A percentile compares a stretch with the other conserved stretches of the same genome.
Evolutionary conservation across 2,329 filamentous ascomycete genomes (phyloP).

Genomic region (Emericellopsis atlantica): DNA sequence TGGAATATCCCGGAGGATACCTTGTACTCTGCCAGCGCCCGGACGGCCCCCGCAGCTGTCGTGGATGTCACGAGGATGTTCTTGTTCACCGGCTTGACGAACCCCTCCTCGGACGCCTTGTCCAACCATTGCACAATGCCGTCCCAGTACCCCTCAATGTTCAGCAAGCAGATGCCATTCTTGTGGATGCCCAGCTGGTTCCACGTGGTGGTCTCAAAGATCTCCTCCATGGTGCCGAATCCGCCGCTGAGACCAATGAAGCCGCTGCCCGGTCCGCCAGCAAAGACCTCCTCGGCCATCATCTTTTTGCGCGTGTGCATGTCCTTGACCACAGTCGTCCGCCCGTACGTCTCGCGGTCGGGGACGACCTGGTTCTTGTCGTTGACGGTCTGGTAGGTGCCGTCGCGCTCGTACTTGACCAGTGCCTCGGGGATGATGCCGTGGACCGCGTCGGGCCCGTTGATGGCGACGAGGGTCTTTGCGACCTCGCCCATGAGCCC

Average conservation of each 20-base stretch:
- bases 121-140: slow-evolving; percentile 73
- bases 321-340: slow-evolving; percentile 78
- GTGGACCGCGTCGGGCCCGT: slow-evolving; percentile 72
- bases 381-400: slow-evolving; percentile 33
- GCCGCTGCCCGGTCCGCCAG: slow-evolving; percentile 68
- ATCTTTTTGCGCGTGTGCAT: slow-evolving; percentile 95
- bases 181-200: slow-evolving; percentile 92
- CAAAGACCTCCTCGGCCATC: slow-evolving; percentile 82
- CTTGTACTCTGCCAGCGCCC: slow-evolving; percentile 60
- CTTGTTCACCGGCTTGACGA: slow-evolving; percentile 58
- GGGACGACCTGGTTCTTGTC: slow-evolving; percentile 43
- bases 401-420: slow-evolving; percentile 63
- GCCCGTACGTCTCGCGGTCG: slow-evolving; percentile 57
- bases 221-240: slow-evolving; percentile 91
- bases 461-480: slow-evolving; percentile 70
- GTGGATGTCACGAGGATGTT: slow-evolving; percentile 69
- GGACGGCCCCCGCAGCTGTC: slow-evolving; percentile 59
- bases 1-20: slow-evolving; percentile 64
- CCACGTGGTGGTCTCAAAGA: slow-evolving; percentile 87
- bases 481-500: slow-evolving; percentile 95
- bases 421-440: slow-evolving; percentile 87
- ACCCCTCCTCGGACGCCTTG: slow-evolving; percentile 63
- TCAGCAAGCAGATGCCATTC: slow-evolving; percentile 67
- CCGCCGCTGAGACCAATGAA: slow-evolving; percentile 85
- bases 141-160: slow-evolving; percentile 87